Evolutionary conservation across 2,329 filamentous ascomycete genomes (phyloP), one percentile per base, ranked within the genome.

Genomic region (Zymoseptoria tritici): DNA sequence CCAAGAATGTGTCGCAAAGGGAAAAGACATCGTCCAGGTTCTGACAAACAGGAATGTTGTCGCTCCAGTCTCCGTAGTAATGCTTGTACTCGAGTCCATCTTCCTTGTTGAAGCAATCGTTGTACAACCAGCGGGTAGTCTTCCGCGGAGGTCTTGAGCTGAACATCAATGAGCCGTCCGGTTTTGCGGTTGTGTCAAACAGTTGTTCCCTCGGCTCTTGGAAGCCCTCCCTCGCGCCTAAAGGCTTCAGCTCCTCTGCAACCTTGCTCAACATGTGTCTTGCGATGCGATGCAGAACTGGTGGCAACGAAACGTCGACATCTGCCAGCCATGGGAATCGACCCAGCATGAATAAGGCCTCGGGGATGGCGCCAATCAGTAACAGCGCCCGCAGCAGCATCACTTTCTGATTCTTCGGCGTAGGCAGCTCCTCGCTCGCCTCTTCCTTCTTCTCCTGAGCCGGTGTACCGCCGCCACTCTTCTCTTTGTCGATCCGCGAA

Each of bases 51-150:
- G 94, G 95, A 52, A 99, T 82, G 64, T 94, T 96, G 74, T 97
- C 93, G 2, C 86, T 82, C 94, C 94, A 99, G 67, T 97, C 94
- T 60, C 96, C 91, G 86, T 94, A 97, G 74, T 99, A 99, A 72
- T 95, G 97, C 36, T 89, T 85, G 73, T 97, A 97, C 56, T 89
- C 81, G 11, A 79, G 84, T n/a, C 83, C 81, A 20, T 87, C 36
- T 57, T 86, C 86, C 24, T 85, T 85, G 69, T 94, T 90, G 64
- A 82, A 82, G 66, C 85, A 86, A 67, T 96, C 92, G 4, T 91
- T 85, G 67, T 88, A 87, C 4, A 91, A 89, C 93, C 93, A 97
- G 62, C 89, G 84, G 64, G 94, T 79, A 16, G 84, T 81, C 69
- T 88, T 88, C 66, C 84, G 85, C n/a, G 83, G 77, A 2, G 81